These are phyloP conservation scores for Xylaria sp. DNA, from an alignment of 2,329 filamentous ascomycete species.

Conservation along the genomic window DNA sequence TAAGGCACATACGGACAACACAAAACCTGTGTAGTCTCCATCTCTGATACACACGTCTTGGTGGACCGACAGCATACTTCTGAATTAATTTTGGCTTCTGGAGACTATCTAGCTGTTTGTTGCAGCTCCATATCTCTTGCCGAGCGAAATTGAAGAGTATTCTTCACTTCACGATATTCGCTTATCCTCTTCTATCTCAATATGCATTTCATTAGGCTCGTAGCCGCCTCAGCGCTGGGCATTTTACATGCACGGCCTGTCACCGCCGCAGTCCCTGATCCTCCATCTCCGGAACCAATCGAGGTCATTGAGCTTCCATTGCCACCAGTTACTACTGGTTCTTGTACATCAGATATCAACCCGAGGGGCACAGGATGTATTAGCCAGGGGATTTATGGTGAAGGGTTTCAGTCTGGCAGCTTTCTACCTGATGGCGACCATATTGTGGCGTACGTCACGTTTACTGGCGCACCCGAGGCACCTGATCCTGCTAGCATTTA, in stretches of 20 bases:
- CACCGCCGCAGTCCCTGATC: background rate
- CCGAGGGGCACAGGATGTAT: slow-evolving; percentile 14
- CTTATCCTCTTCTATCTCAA: no score
- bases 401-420: slow-evolving; percentile 20
- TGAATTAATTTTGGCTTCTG: no score
- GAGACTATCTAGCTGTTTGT: no score
- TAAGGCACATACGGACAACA: no score
- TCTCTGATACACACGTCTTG: no score
- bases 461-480: slow-evolving; percentile 8
- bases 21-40: no score
- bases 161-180: no score
- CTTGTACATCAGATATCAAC: slow-evolving; percentile 14
- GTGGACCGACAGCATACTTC: no score
- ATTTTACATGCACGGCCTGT: background rate
- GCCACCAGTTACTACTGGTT: slow-evolving; percentile 5
- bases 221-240: background rate
- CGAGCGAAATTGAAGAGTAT: no score
- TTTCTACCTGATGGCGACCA: slow-evolving; percentile 13
- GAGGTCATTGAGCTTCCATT: slow-evolving; percentile 4
- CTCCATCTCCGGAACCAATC: slow-evolving; percentile 10
- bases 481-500: slow-evolving; percentile 17
- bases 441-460: slow-evolving; percentile 13
- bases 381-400: background rate
- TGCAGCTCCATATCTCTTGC: no score
- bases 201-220: background rate